phyloP scores from a whole-genome alignment of 768 basidiomycete species.

The Udeniomyces megalosporus region DNA sequence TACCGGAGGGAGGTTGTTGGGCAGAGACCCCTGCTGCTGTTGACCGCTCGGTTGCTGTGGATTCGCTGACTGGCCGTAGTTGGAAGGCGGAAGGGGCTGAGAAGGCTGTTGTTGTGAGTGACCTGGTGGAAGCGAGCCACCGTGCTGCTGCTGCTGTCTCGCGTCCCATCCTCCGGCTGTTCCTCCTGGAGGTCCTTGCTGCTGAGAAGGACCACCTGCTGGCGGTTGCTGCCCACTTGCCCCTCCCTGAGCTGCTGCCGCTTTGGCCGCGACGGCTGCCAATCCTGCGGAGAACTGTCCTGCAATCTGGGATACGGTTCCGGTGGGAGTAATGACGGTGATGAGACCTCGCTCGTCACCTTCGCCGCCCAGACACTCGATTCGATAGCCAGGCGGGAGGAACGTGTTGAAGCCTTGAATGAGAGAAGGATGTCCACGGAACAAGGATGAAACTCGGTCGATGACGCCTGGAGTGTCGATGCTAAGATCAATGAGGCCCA shows the following conservation, averaged over 20 bases:
- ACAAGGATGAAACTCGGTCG: constrained; percentile 79
- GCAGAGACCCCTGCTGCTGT: background rate
- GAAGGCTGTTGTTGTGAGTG: background rate
- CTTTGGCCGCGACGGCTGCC: background rate
- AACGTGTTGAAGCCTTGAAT: constrained; percentile 99
- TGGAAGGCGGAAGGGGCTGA: background rate
- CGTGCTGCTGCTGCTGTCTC: background rate
- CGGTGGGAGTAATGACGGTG: constrained; percentile 29
- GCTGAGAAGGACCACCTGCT: background rate
- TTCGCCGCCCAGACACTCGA: constrained; percentile 40
- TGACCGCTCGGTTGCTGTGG: too few species aligned
- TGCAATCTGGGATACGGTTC: constrained; percentile 23
- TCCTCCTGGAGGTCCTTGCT: too few species aligned
- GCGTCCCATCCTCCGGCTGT: background rate
- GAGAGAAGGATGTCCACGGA: constrained; percentile 71
- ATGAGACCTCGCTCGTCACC: constrained; percentile 24
- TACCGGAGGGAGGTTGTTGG: background rate
- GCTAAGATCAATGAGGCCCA: constrained; percentile 32
- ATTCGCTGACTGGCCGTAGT: too few species aligned
- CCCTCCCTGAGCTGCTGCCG: background rate
- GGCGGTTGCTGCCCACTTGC: background rate
- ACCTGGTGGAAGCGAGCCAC: background rate
- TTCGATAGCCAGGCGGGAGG: constrained; percentile 81
- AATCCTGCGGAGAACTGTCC: constrained; percentile 13
- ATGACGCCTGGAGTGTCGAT: constrained; percentile 98